Conservation (phyloP, 805 yeast species). For the Candida khao-thaluensis region DNA sequence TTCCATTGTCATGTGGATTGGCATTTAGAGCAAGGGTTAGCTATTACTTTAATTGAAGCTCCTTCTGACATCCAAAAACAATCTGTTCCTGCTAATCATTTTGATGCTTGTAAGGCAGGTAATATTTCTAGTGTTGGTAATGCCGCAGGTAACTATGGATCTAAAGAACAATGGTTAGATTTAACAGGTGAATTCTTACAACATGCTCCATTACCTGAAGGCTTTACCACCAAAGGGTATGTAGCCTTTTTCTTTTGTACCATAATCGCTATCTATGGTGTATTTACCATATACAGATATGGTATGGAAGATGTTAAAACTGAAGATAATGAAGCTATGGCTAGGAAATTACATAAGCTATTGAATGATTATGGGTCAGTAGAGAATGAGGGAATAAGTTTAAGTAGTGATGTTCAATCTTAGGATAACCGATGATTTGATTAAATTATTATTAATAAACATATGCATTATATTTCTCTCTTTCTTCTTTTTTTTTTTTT, state of each 20-base stretch:
- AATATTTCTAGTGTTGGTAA: slow-evolving; percentile 55
- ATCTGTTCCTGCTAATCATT: slow-evolving; percentile 47
- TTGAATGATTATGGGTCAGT: slow-evolving; percentile 26
- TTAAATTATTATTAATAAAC: no score
- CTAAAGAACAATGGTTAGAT: slow-evolving; percentile 55
- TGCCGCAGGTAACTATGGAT: slow-evolving; percentile 57
- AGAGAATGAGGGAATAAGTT: slow-evolving; percentile 17
- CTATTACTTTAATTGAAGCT: slow-evolving; percentile 77
- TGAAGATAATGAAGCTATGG: slow-evolving; percentile 48
- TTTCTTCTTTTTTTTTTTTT: no score
- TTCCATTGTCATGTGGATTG: slow-evolving; percentile 99
- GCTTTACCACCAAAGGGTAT: slow-evolving; percentile 72
- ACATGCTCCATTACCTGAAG: slow-evolving; percentile 60
- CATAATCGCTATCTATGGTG: slow-evolving; percentile 57
- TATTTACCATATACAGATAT: slow-evolving; percentile 56
- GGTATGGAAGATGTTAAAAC: slow-evolving; percentile 63
- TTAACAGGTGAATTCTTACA: slow-evolving; percentile 62
- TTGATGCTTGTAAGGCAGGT: slow-evolving; percentile 47
- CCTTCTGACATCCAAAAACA: slow-evolving; percentile 61
- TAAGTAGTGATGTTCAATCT: slow-evolving; percentile 11
- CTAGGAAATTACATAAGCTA: slow-evolving; percentile 28
- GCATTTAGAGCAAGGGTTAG: slow-evolving; percentile 96
- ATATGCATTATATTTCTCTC: no score
- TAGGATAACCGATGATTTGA: no score
- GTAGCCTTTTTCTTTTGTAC: slow-evolving; percentile 58